These are phyloP conservation scores for Fusarium compactum DNA, from an alignment of 2,329 filamentous ascomycete species.

Conservation along the genomic window DNA sequence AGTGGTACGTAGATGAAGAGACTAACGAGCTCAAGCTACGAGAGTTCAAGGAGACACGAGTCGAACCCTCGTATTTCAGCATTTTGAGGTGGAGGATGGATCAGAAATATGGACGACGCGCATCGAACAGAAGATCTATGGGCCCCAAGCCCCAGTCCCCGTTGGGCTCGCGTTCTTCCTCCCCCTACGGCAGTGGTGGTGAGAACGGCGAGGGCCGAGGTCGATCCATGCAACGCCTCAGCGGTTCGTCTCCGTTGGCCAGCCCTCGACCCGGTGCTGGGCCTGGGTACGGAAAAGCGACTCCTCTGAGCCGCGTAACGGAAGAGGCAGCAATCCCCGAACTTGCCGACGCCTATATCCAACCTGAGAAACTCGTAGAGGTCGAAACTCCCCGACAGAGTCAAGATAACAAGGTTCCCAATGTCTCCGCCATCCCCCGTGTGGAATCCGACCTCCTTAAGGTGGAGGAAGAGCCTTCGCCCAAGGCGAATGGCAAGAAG, in stretches of 20 bases:
- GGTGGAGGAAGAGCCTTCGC: constrained; percentile 30
- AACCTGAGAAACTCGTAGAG: constrained; percentile 66
- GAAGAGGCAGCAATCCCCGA: constrained; percentile 70
- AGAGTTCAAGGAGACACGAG: constrained; percentile 88
- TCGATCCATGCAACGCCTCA: constrained; percentile 77
- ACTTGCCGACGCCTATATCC: constrained; percentile 53
- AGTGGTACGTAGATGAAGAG: constrained; percentile 94
- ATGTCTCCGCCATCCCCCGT: constrained; percentile 52
- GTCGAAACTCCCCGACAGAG: constrained; percentile 66
- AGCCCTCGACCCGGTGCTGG: constrained; percentile 67
- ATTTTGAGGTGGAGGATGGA: constrained; percentile 96
- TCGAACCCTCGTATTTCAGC: constrained; percentile 93
- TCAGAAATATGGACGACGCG: constrained; percentile 86
- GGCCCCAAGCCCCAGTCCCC: constrained; percentile 60
- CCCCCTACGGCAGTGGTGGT: constrained; percentile 75
- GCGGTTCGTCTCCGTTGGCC: constrained; percentile 70
- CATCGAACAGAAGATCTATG: constrained; percentile 65
- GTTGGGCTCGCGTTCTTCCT: constrained; percentile 62
- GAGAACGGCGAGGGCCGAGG: constrained; percentile 74
- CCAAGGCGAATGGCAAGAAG: constrained; percentile 57
- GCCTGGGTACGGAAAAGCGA: constrained; percentile 70
- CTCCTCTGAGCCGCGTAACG: constrained; percentile 78
- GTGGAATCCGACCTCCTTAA: constrained; percentile 54
- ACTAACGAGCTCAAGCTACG: constrained; percentile 89
- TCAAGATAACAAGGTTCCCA: constrained; percentile 54